A percentile compares a stretch with the other conserved stretches of the same genome.
Conservation (phyloP, 2,329 filamentous ascomycete species). For the Calonectria hawksworthii region DNA sequence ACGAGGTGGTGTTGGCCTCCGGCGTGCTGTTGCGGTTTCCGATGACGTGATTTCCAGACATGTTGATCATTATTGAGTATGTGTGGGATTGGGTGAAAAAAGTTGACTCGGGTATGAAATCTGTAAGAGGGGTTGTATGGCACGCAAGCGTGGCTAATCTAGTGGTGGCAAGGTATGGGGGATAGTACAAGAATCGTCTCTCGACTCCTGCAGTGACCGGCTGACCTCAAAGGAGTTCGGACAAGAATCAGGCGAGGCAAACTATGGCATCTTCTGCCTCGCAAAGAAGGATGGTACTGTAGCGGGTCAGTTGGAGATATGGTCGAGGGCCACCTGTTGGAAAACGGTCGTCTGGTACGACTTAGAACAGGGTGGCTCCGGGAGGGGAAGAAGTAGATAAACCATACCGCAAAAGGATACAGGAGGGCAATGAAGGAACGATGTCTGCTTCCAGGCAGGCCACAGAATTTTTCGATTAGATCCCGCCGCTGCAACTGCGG, state of each 20-base stretch:
- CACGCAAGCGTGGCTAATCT: constrained; percentile 36
- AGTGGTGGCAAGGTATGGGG: constrained; percentile 31
- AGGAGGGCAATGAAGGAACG: constrained; percentile 48
- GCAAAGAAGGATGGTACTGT: constrained; percentile 41
- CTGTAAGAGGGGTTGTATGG: constrained; percentile 24
- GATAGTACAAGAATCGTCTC: constrained; percentile 47
- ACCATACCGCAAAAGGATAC: constrained; percentile 47
- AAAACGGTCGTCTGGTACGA: constrained; percentile 31
- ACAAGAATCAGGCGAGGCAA: constrained; percentile 47
- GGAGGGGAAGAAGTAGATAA: constrained; percentile 20
- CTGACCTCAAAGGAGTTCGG: constrained; percentile 82
- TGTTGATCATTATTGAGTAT: constrained; percentile 64
- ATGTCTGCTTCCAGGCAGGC: constrained; percentile 58
- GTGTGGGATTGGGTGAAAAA: constrained; percentile 23
- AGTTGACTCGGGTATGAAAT: constrained; percentile 22
- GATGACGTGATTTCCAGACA: constrained; percentile 78
- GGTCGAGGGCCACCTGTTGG: constrained; percentile 24
- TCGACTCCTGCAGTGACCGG: constrained; percentile 83
- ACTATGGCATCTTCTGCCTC: constrained; percentile 52
- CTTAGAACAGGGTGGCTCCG: constrained; percentile 32
- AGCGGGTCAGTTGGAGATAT: constrained; percentile 36
- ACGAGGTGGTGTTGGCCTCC: constrained; percentile 85
- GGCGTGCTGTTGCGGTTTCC: constrained; percentile 97
- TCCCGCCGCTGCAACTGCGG: constrained; percentile 48
- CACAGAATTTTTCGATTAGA: constrained; percentile 45